A percentile compares a stretch with the other conserved stretches of the same genome.
phyloP scores from a whole-genome alignment of 768 basidiomycete species.

The Auriscalpium microsporum region DNA sequence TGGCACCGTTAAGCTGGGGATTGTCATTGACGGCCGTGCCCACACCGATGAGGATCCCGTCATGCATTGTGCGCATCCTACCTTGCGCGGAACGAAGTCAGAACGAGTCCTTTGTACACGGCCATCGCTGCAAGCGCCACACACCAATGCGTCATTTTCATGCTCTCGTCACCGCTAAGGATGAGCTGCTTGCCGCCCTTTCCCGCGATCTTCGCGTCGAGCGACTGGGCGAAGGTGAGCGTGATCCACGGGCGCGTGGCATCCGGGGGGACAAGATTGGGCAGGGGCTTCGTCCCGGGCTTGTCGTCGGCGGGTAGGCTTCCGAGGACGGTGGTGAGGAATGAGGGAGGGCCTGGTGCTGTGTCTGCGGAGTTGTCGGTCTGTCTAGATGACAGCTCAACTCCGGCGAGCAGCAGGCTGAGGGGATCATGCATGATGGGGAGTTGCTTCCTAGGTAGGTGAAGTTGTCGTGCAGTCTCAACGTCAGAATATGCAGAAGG shows the following conservation, averaged over 20 bases:
- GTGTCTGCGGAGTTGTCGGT: not conserved
- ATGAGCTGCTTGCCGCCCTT: constrained; percentile 61
- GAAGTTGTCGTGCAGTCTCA: no score
- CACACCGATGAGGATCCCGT: constrained; percentile 85
- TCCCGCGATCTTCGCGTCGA: constrained; percentile 86
- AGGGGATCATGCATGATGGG: no score
- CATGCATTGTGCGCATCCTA: constrained; percentile 90
- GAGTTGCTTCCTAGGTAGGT: no score
- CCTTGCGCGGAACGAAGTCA: constrained; percentile 5
- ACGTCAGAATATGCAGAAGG: no score
- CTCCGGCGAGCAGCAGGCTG: no score
- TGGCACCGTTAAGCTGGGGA: constrained; percentile 82
- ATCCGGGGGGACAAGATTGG: constrained; percentile 8
- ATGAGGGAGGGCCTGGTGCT: constrained; percentile 5
- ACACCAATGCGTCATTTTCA: constrained; percentile 92
- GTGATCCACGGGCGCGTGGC: constrained; percentile 53
- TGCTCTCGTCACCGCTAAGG: constrained; percentile 79
- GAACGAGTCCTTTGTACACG: no score
- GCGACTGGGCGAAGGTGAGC: constrained; percentile 76
- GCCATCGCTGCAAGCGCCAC: constrained; percentile 8
- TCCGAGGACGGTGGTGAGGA: constrained; percentile 9
- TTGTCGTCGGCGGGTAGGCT: constrained; percentile 1
- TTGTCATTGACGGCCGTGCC: constrained; percentile 88
- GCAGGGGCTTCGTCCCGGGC: constrained; percentile 8
- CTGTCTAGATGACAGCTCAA: not conserved